Evolutionary conservation across 495 filamentous ascomycete species (phyloP).

Genomic region (Poronia punctata): DNA sequence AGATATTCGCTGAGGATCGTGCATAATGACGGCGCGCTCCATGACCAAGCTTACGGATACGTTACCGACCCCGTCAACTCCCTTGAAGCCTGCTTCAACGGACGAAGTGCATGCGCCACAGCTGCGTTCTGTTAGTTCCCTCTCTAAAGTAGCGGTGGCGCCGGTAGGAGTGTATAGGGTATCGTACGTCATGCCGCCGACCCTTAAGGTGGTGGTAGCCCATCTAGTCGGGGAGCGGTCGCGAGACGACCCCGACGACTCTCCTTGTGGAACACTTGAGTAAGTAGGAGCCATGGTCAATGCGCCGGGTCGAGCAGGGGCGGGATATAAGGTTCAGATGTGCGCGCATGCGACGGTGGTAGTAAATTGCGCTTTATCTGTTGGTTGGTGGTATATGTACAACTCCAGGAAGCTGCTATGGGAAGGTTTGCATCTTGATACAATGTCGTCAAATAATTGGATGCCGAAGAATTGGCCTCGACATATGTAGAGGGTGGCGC

Average conservation of each 20-base stretch:
- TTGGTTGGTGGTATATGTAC: constrained; percentile 1
- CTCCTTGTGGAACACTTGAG: constrained; percentile 38
- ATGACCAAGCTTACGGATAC: constrained; percentile 90
- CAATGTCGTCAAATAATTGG: neutral
- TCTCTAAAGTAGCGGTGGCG: neutral
- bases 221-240: constrained; percentile 50
- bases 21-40: constrained; percentile 82
- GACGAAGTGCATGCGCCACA: constrained; percentile 87
- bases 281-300: constrained; percentile 42
- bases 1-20: constrained; percentile 70
- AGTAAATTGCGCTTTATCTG: too few species aligned
- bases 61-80: constrained; percentile 66
- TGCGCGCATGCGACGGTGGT: too few species aligned
- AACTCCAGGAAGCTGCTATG: neutral
- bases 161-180: neutral
- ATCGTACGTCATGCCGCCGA: constrained; percentile 83
- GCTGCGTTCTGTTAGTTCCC: constrained; percentile 19
- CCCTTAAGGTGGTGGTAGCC: constrained; percentile 82
- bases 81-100: constrained; percentile 76
- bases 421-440: constrained; percentile 1
- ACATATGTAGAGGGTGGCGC: neutral
- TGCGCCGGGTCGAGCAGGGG: constrained; percentile 9
- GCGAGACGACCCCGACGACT: constrained; percentile 17
- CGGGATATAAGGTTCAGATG: neutral
- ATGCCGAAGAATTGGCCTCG: neutral